Base-by-base conservation (phyloP, 2,329 filamentous ascomycete genomes). In the Setomelanomma holmii region DNA sequence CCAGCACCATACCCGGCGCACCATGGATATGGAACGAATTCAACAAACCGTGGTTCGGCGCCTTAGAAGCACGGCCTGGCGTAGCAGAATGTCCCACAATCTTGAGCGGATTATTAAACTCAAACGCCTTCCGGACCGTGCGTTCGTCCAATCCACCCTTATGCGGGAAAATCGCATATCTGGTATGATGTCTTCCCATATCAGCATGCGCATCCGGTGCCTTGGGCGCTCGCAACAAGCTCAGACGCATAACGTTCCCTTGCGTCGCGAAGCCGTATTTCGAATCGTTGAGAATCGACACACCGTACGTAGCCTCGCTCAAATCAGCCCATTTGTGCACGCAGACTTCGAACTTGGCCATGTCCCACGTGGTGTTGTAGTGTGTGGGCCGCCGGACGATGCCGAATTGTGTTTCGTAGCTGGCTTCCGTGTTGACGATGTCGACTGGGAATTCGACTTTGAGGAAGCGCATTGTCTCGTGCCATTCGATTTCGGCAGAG, bases 401-500 rank as follows among this genome's bases (percentile, higher is more conserved):
- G 63, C 93, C 93, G 69, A 91, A 98, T 67, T 96, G 93, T 6
- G 91, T 96, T 76, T 99, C 95, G 74, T 99, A 99, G 11, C 87
- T 90, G 24, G 95, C 95, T 76, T 97, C 92, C 0, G 89, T 96
- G 76, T 93, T 97, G 63, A 87, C 85, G 58, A 98, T 83, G 67
- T 96, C 89, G 57, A 97, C 93, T 0, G 95, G 93, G 77, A 99
- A 99, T 74, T 99, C 95, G 44, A 98, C 93, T 81, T 99, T 99
- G 69, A 99, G 84, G 82, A 98, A 98, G 72, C 95, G 96, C 89
- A 95, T 97, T 11, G 86, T 91, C 75, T 99, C 95, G 63, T 89
- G 89, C 95, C 95, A 99, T 71, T 97, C 91, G n/a, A 98, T 90
- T 62, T 96, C 91, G 44, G 88, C 89, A 35, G 86, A 83, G 58